A percentile compares a stretch with the other conserved stretches of the same genome.
Conservation (phyloP, 805 yeast genomes). For the Candida germanica region DNA sequence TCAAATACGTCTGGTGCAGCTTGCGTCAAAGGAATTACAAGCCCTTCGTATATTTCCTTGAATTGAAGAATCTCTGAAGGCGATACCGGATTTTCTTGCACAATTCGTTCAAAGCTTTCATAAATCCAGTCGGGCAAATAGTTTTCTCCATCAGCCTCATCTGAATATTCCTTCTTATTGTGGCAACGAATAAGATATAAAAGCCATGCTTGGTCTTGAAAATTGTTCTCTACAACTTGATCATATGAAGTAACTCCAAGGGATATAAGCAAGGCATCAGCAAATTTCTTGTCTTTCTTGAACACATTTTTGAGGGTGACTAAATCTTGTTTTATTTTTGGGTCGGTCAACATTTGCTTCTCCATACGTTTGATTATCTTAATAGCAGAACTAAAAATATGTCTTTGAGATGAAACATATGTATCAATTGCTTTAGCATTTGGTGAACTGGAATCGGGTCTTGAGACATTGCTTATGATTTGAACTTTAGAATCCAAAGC, state of each 20-base stretch:
- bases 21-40: constrained; percentile 46
- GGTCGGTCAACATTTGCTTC: constrained; percentile 36
- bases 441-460: constrained; percentile 7
- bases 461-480: constrained; percentile 14
- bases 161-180: constrained; percentile 37
- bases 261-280: constrained; percentile 50
- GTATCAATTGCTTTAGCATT: constrained; percentile 28
- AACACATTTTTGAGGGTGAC: constrained; percentile 56
- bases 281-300: constrained; percentile 52
- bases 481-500: constrained; percentile 53
- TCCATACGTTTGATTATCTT: constrained; percentile 48
- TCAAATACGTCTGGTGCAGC: constrained; percentile 58
- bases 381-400: constrained; percentile 41
- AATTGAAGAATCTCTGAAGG: constrained; percentile 55
- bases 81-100: constrained; percentile 37
- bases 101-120: constrained; percentile 34
- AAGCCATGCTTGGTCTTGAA: constrained; percentile 57
- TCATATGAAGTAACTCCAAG: constrained; percentile 58
- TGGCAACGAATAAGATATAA: constrained; percentile 62
- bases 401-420: constrained; percentile 50
- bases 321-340: constrained; percentile 40
- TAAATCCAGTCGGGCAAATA: constrained; percentile 53
- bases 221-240: constrained; percentile 44
- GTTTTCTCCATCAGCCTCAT: constrained; percentile 20
- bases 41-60: constrained; percentile 49